Evolutionary conservation across 805 yeast genomes (phyloP).

Genomic region (Ogataea sp.): DNA sequence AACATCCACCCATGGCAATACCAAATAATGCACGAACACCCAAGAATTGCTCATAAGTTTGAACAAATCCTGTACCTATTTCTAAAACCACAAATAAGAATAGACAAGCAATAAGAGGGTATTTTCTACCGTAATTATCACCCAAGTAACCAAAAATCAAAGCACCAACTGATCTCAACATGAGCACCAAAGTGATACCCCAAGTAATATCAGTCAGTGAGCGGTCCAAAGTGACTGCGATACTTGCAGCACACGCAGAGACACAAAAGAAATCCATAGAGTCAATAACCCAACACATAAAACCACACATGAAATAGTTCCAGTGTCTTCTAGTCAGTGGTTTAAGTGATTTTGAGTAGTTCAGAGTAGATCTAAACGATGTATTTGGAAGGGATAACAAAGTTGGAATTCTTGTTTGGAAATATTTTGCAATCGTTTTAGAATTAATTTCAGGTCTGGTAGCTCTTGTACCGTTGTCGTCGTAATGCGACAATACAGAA

Average conservation of each 20-base stretch:
- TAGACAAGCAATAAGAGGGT: constrained; percentile 37
- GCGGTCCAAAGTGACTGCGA: constrained; percentile 31
- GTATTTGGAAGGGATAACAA: constrained; percentile 6
- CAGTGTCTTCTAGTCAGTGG: constrained; percentile 36
- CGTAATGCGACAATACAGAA: not conserved
- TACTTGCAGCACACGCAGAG: constrained; percentile 30
- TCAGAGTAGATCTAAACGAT: constrained; percentile 20
- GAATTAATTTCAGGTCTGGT: constrained; percentile 7
- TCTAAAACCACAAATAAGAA: constrained; percentile 35
- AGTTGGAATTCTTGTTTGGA: constrained; percentile 7
- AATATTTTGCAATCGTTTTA: constrained; percentile 3
- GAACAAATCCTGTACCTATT: constrained; percentile 46
- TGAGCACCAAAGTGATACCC: constrained; percentile 40
- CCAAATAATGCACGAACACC: constrained; percentile 50
- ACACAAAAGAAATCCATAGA: constrained; percentile 48
- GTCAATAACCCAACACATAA: constrained; percentile 46
- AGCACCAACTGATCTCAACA: constrained; percentile 52
- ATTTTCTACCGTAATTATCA: constrained; percentile 44
- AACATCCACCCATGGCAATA: constrained; percentile 42
- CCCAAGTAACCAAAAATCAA: constrained; percentile 39
- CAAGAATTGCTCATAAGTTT: constrained; percentile 38
- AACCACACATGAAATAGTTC: constrained; percentile 39
- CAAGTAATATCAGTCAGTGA: constrained; percentile 37
- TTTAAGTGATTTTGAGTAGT: constrained; percentile 44
- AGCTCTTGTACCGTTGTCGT: not conserved